Evolutionary conservation across 345 rosid species (phyloP), one percentile per base, ranked within the genome.

Genomic region (Syzygium grande): DNA sequence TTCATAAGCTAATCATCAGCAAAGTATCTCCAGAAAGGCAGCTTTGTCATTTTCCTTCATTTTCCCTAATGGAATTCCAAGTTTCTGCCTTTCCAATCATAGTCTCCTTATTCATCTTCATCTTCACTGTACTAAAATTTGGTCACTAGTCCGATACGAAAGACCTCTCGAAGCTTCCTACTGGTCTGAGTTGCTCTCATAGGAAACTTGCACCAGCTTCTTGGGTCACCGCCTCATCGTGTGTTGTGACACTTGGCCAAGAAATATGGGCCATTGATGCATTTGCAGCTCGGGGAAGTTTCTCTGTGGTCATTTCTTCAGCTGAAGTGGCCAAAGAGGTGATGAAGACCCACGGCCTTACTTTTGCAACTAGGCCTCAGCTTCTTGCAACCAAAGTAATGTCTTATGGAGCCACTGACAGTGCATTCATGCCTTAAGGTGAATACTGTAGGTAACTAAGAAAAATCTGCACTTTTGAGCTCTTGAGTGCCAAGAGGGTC

Each of bases 181-280:
- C 65, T 14, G 15, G 65, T 58, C 65, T 14, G 1, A 25, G 65
- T 93, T 2, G 91, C 93, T 25, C 0, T 92, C n/a, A 87, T 92
- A 22, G 91, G 91, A 23, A 92, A 89, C 86, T 16, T 93, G 61
- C 93, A 90, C 80, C 89, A 86, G 46, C 87, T 92, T 8, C 54
- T 22, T 1, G 85, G 90, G 34, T 53, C 91, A 7, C 85, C 43
- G 12, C 91, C 90, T 23, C 93, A 92, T 46, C 89, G 59, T 2
- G 11, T 43, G 34, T 58, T 91, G 17, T 53, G 87, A 65, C 86
- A 92, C 23, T 87, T 92, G 87, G 90, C 93, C 30, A 49, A 52
- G 22, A 88, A 83, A 89, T 54, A 90, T 80, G 93, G 94, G 22
- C 88, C 90, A 25, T 17, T 93, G 25, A 92, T 93, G 90, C 90